Evolutionary conservation across 768 basidiomycete genomes (phyloP), one percentile per base, ranked within the genome.

Genomic region (Pleurotus tuoliensis): DNA sequence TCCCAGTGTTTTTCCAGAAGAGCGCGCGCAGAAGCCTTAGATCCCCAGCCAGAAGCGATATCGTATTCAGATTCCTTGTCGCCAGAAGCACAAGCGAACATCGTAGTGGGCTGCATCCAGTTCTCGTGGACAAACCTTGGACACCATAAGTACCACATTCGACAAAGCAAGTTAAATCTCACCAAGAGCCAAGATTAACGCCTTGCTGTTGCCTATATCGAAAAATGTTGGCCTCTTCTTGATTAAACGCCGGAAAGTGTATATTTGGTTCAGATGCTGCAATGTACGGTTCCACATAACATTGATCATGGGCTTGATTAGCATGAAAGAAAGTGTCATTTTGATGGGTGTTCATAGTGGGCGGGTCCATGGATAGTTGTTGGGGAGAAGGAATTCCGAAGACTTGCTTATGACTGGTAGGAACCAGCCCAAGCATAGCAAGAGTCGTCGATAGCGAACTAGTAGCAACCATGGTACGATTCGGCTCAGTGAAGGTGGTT

Each of bases 1-100:
- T 89, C 86, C 90, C 90, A 92, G 67, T 92, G 90, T 16, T 71
- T 73, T 68, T 92, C 88, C 41, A 92, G 74, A 55, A 75, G 68
- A 2, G 77, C 70, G 7, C 76, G 77, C 45, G 84, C 80, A 58
- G 63, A 64, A 2, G 68, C 62, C 6, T 62, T 51, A 18, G 75
- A 75, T 15, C 75, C 76, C 82, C 82, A 88, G 2, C 87, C 87
- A 15, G 70, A 76, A 4, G 88, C 86, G 40, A 90, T 79, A 64
- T 89, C 87, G 37, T 84, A 66, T 64, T 90, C 88, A 1, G 86
- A 78, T 2, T 70, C 62, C 62, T 74, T 72, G 12, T 72, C 61
- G 3, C 77, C 85, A 18, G 73, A 64, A 3, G 87, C 86, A 55
- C 84, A 84, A 3, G 63, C 61, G 64, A 88, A 90, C 25, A 86